Conservation (phyloP, 2,329 filamentous ascomycete genomes). For the Aspergillus alliaceus region DNA sequence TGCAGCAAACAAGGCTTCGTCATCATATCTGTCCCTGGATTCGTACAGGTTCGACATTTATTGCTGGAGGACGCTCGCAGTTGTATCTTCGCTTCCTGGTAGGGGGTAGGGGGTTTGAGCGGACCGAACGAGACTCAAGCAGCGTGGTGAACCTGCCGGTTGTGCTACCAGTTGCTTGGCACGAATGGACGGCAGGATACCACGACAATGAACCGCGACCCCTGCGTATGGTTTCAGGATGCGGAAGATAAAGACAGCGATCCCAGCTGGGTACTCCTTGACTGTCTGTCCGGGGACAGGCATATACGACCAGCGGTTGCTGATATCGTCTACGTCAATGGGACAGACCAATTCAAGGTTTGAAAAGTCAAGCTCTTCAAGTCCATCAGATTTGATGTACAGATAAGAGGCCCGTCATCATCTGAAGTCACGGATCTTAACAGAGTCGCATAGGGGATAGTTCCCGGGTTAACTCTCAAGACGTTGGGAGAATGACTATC, state of each 20-base stretch:
- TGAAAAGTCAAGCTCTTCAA: slow-evolving; percentile 32
- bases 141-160: slow-evolving; percentile 37
- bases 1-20: slow-evolving; percentile 39
- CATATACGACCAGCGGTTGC: slow-evolving; percentile 53
- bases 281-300: slow-evolving; percentile 45
- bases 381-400: background rate
- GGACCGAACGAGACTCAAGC: slow-evolving; percentile 45
- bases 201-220: slow-evolving; percentile 37
- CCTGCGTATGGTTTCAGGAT: slow-evolving; percentile 49
- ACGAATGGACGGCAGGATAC: slow-evolving; percentile 49
- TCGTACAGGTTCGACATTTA: slow-evolving; percentile 46
- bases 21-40: slow-evolving; percentile 21
- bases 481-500: no score
- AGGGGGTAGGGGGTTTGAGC: slow-evolving; percentile 21
- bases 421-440: no score
- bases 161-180: slow-evolving; percentile 32
- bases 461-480: background rate
- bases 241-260: slow-evolving; percentile 42
- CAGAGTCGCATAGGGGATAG: background rate
- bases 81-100: slow-evolving; percentile 30
- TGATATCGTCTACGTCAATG: slow-evolving; percentile 50
- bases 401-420: no score
- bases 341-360: slow-evolving; percentile 43
- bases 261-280: slow-evolving; percentile 43
- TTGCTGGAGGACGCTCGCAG: slow-evolving; percentile 36